Percentiles rank a stretch among this genome's conserved stretches.
phyloP scores from a whole-genome alignment of 257 asterid species.

The Pogostemon cablin region DNA sequence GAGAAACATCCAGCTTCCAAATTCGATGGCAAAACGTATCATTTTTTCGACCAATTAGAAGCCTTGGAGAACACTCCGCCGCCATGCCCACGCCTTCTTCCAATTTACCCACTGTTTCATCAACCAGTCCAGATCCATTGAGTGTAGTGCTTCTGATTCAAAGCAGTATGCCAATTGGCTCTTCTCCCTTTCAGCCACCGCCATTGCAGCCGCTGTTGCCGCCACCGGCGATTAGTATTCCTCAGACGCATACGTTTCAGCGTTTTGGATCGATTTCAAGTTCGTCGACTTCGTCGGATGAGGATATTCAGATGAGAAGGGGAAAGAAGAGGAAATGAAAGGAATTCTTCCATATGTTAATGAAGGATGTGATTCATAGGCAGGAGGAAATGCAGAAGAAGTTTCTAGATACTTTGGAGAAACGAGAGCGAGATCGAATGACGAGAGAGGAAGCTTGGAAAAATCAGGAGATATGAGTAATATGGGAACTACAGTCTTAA shows the following conservation, averaged over 20 bases:
- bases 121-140: conserved; percentile 44
- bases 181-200: conserved; percentile 35
- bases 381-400: conserved; percentile 76
- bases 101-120: conserved; percentile 50
- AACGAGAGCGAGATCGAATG: conserved; percentile 67
- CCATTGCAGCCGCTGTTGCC: background rate
- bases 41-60: conserved; percentile 74
- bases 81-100: conserved; percentile 35
- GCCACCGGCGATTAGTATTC: conserved; percentile 14
- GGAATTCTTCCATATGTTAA: conserved; percentile 57
- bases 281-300: conserved; percentile 79
- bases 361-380: conserved; percentile 63
- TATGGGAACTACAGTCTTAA: no score
- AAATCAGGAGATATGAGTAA: conserved; percentile 45
- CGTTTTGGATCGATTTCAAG: conserved; percentile 56
- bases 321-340: conserved; percentile 76
- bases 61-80: conserved; percentile 58
- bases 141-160: conserved; percentile 31
- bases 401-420: conserved; percentile 67
- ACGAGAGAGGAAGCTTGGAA: conserved; percentile 83
- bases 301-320: conserved; percentile 56
- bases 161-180: background rate
- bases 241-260: conserved; percentile 11
- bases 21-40: conserved; percentile 70
- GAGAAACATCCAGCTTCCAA: conserved; percentile 80